Evolutionary conservation across 768 basidiomycete genomes (phyloP).

Genomic region (Tremella fuciformis): DNA sequence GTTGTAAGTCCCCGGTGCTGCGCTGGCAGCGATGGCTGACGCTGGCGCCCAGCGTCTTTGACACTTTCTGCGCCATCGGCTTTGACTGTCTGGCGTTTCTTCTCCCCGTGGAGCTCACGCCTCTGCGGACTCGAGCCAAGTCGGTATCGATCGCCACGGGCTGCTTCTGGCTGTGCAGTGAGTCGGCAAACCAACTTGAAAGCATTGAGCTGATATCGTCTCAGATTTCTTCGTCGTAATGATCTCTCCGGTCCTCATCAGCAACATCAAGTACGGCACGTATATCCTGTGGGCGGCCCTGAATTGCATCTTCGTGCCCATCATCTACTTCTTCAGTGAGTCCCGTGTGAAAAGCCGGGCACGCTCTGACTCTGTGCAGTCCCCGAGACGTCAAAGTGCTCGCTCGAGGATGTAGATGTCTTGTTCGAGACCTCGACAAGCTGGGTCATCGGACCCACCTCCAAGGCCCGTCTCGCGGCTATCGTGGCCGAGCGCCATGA

Average conservation of each 20-base stretch:
- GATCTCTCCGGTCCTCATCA: not conserved
- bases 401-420: not conserved
- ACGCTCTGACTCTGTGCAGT: too few relatives aligned
- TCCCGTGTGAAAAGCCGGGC: not conserved
- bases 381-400: not conserved
- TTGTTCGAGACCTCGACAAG: not conserved
- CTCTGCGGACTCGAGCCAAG: not conserved
- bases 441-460: not conserved
- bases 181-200: not conserved
- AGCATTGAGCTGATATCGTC: not conserved
- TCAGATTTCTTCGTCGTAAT: slow-evolving; percentile 1
- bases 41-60: too few relatives aligned
- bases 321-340: not conserved
- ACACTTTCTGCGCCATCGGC: slow-evolving; percentile 65
- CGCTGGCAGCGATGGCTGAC: too few relatives aligned
- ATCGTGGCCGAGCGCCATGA: not conserved
- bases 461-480: not conserved
- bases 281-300: not conserved
- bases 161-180: slow-evolving; percentile 5
- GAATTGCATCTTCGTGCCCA: not conserved
- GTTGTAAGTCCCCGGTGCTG: too few relatives aligned
- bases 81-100: slow-evolving; percentile 32
- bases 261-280: not conserved
- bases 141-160: not conserved
- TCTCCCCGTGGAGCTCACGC: not conserved